Evolutionary conservation across 192 early-diverging fungal species (phyloP), one percentile per base, ranked within the genome.

Genomic region (Backusella sp.): DNA sequence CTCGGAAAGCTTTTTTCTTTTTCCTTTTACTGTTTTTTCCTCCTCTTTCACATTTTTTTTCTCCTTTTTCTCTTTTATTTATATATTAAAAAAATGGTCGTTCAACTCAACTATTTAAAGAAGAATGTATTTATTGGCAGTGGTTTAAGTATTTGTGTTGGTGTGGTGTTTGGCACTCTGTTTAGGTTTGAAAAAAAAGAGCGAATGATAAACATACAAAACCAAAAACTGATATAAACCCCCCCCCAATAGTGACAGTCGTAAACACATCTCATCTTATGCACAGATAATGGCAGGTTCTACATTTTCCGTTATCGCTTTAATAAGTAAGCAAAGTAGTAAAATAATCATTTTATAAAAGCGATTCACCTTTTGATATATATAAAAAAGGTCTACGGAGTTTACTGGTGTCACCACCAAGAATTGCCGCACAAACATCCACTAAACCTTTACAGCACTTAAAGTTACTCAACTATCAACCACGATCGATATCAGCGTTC

Each of bases 301-400:
- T 32, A 65, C 73, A 35, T 14, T 62, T 30, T 74, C 73, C 0
- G 59, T 74, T 14, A 36, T 41, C 32, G 36, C 62, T 28, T 34
- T 62, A 30, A 26, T 44, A 30, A 34, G 73, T 74, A 74, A 67
- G n/a, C 30, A 17, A 72, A 21, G 17, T 56, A 39, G 37, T 39
- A 39, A 12, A 12, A 39, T 39, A 12, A 12, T 39, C 37, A 12
- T 39, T 39, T 39, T 37, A 9, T 39, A 39, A 39, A 39, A 12
- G 37, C 37, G 37, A 70, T 32, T n/a, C 21, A 72, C 42, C 0
- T 17, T 15, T 44, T 72, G 34, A n/a, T 19, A 66, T 39, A 62
- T n/a, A n/a, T n/a, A n/a, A n/a, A 37, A 30, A 39, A 74, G 73
- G 59, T 44, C 28, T 74, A 30, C 73, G 59, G 42, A 65, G 59